A percentile compares a stretch with the other conserved stretches of the same genome.
These are phyloP conservation scores for Claviceps africana DNA, from an alignment of 2,329 filamentous ascomycete genomes.

Conservation along the genomic window DNA sequence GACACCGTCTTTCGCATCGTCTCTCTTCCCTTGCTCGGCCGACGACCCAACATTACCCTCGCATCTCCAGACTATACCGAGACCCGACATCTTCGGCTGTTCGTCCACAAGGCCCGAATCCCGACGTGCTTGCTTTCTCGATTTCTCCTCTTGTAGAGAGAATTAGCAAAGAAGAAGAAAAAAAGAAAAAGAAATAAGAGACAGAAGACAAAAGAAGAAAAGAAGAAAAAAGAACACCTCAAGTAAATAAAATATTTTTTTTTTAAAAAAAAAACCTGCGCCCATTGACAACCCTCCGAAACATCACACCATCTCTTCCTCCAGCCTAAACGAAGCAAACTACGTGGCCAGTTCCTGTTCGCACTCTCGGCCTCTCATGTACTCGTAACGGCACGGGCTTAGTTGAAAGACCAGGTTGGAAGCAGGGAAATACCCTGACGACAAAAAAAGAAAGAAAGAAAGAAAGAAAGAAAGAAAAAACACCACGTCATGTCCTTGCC, in stretches of 20 bases:
- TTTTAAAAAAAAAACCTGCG: neutral
- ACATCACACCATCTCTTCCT: neutral
- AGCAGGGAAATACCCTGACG: slow-evolving; percentile 1
- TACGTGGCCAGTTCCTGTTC: neutral
- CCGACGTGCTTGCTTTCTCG: neutral
- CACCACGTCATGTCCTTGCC: slow-evolving; percentile 29
- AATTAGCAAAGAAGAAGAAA: neutral
- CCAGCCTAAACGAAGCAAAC: neutral
- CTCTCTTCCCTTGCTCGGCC: neutral
- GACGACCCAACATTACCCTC: neutral
- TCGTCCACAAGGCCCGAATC: neutral
- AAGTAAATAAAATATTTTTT: too few relatives aligned
- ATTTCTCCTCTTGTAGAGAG: neutral
- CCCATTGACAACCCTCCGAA: neutral
- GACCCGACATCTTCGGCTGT: neutral
- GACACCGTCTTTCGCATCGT: neutral
- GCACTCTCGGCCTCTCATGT: slow-evolving; percentile 7
- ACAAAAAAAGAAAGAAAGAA: too few relatives aligned
- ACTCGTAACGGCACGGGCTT: slow-evolving; percentile 1
- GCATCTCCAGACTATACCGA: neutral
- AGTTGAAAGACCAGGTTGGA: slow-evolving; percentile 6
- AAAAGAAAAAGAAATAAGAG: neutral
- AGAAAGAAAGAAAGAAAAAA: too few relatives aligned
- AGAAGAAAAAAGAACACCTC: neutral
- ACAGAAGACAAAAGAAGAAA: neutral